Evolutionary conservation across 192 early-diverging fungal species (phyloP), one percentile per base, ranked within the genome.

Genomic region (Coemansia sp.): DNA sequence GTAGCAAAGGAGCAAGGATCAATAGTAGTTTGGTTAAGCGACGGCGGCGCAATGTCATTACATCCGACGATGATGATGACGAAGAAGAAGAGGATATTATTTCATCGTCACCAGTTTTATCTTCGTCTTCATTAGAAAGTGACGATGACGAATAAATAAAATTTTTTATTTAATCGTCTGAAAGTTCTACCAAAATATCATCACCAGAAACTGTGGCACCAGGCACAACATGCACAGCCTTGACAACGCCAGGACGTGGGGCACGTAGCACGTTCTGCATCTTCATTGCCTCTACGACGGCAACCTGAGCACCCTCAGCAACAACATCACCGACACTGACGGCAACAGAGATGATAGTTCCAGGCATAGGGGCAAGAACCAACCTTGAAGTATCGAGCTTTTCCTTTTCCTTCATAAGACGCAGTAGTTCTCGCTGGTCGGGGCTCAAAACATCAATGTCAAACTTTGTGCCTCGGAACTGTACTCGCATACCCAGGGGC

Each of bases 251-350:
- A 6, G 86, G 88, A 16, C 89, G 87, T 5, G 93, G 88, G 11
- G 95, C 89, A 2, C 92, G 85, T 60, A 98, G 72, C 9, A 97
- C 91, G 66, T 98, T 98, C 70, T 96, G 95, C 96, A 98, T 98
- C 86, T 96, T 96, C 96, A 98, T 98, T 29, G 96, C 96, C 84
- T 98, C 96, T 20, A 98, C 93, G 0, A 94, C 91, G 0, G 89
- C 92, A 33, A 98, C 75, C 72, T 95, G 95, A 15, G 85, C 84
- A 3, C 96, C 96, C 77, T 96, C 89, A 11, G 88, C 85, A 10
- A 97, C 90, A 4, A 85, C 79, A 68, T 98, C 93, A 18, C 93
- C 95, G 7, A 78, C 90, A 76, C 89, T 90, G 54, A 95, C 94
- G 13, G 89, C 86, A 5, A 98, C 81, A 34, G 89, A 91, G 18